These are phyloP conservation scores for Sherardia arvensis DNA, from an alignment of 257 asterid genomes.

Conservation along the genomic window DNA sequence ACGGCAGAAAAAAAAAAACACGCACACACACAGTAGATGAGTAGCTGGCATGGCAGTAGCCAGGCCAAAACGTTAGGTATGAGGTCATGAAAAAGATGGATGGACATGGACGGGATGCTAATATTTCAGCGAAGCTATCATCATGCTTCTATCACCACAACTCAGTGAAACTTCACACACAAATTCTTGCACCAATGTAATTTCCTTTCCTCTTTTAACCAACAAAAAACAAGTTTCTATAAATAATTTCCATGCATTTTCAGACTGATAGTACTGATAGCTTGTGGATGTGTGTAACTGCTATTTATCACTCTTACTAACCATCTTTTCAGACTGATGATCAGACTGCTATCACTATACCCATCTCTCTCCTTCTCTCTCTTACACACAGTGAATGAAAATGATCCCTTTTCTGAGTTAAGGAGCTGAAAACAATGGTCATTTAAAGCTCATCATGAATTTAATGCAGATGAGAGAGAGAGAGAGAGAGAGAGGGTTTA, in stretches of 20 bases:
- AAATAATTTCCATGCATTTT: background rate
- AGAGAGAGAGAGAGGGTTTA: background rate
- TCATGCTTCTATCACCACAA: conserved; percentile 6
- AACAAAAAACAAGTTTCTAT: background rate
- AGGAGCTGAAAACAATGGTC: conserved; percentile 36
- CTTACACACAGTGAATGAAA: background rate
- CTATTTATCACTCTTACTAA: conserved; percentile 29
- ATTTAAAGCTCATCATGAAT: background rate
- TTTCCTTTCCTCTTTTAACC: background rate
- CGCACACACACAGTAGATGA: background rate
- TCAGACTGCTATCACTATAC: conserved; percentile 13
- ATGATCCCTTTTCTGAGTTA: conserved; percentile 21
- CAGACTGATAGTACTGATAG: background rate
- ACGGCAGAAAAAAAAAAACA: background rate
- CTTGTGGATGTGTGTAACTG: conserved; percentile 47
- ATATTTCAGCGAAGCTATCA: conserved; percentile 4
- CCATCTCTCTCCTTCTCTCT: background rate
- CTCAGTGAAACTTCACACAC: background rate
- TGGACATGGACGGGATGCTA: conserved; percentile 10
- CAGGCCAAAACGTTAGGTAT: conserved; percentile 15
- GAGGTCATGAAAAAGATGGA: conserved; percentile 13
- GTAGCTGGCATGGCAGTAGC: background rate
- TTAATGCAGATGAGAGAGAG: conserved; percentile 1
- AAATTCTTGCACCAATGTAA: background rate
- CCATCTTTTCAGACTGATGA: conserved; percentile 61